Conservation (phyloP, 2,329 filamentous ascomycete species). For the Albifimbria verrucaria region DNA sequence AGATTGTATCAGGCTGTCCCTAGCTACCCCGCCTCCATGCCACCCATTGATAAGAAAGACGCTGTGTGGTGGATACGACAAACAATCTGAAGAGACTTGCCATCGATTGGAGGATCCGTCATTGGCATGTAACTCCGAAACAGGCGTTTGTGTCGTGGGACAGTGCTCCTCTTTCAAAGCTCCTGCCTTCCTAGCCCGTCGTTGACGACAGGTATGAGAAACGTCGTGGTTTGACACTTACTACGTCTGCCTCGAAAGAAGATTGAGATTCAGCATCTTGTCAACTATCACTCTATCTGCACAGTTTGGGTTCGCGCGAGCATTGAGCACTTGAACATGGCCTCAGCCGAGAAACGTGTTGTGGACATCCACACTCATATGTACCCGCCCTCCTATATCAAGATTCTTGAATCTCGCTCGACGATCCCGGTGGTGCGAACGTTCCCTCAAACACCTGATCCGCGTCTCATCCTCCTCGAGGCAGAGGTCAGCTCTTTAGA, state of each 20-base stretch:
- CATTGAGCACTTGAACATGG: constrained; percentile 31
- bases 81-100: not conserved
- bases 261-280: not conserved
- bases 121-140: not conserved
- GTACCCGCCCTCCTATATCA: constrained; percentile 63
- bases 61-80: not conserved
- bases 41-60: not conserved
- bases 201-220: too few species aligned
- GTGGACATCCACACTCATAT: constrained; percentile 70
- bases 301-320: too few species aligned
- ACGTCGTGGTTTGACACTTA: too few species aligned
- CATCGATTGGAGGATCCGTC: too few species aligned
- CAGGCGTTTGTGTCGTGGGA: not conserved
- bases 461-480: constrained; percentile 64
- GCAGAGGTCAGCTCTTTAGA: constrained; percentile 44
- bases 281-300: not conserved
- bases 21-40: not conserved
- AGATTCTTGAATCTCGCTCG: constrained; percentile 55
- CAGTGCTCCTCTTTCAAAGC: too few species aligned
- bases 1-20: not conserved
- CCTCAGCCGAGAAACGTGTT: constrained; percentile 34
- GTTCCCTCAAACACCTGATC: constrained; percentile 54
- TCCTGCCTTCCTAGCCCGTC: too few species aligned
- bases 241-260: too few species aligned
- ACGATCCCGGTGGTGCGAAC: constrained; percentile 69